Base-by-base conservation (phyloP, 2,329 filamentous ascomycete genomes). In the Penicillium concentricum region DNA sequence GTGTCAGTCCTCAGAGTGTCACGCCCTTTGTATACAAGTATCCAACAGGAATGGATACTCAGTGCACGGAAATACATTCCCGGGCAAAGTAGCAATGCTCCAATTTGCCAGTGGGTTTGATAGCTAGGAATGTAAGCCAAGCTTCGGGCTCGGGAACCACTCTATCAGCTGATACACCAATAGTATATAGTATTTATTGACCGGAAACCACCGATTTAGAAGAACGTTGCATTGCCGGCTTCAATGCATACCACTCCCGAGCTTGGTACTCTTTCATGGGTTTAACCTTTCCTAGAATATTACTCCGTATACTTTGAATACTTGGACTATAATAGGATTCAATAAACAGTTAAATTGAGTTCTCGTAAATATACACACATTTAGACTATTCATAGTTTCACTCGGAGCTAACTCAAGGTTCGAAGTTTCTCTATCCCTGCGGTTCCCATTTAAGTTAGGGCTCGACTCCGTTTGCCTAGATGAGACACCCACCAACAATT, bases 91-190 rank as follows among this genome's bases (percentile, higher is more conserved):
- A 18, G 18, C 9, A n/a, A 26, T 30, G 13, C 37, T 24, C 15
- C n/a, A 28, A 20, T 30, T 18, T 41, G 5, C 26, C 12, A 13
- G 10, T 24, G 12, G 26, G 28, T 43, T 43, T 26, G 18, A 42
- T 18, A 22, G 26, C 2, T 22, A 44, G 47, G 59, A 65, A 66
- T 63, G 62, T 20, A 53, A 56, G 51, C 48, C 52, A 52, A 53
- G 26, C 52, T 9, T 38, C 22, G 7, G 37, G 12, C 4, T 18
- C 13, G 7, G 51, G 10, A 7, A 24, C 2, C 43, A 34, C 28
- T 18, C 15, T 6, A n/a, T 8, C 8, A 22, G 30, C 18, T 2
- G 10, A 51, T 34, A 7, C 24, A 20, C 38, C n/a, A 49, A 51
- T 43, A 34, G 5, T 37, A 22, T 15, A 5, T 16, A 16, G 20